These are phyloP conservation scores for Penicillium subrubescens DNA, from an alignment of 495 filamentous ascomycete genomes.

Conservation along the genomic window DNA sequence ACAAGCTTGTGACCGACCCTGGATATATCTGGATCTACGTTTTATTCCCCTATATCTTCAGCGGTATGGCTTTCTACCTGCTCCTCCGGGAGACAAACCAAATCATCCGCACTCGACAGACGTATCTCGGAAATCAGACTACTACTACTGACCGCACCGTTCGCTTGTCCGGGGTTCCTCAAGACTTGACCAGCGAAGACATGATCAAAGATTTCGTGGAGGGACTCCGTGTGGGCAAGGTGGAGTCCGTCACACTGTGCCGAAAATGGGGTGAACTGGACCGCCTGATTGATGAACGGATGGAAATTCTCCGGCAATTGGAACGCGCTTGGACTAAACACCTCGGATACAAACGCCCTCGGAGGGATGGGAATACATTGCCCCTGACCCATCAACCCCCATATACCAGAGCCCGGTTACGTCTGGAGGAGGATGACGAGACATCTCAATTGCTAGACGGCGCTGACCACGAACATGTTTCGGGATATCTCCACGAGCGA, in stretches of 20 bases:
- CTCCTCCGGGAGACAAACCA: conserved; percentile 78
- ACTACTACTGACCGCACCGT: conserved; percentile 95
- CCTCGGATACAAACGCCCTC: conserved; percentile 53
- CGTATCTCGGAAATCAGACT: conserved; percentile 88
- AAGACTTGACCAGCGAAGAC: conserved; percentile 74
- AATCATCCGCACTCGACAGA: conserved; percentile 82
- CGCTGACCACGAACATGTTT: conserved; percentile 35
- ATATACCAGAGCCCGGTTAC: conserved; percentile 27
- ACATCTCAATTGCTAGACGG: conserved; percentile 55
- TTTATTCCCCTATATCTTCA: conserved; percentile 89
- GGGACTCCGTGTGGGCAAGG: conserved; percentile 85
- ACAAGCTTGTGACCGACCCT: conserved; percentile 34
- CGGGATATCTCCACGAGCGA: conserved; percentile 50
- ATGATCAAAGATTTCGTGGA: conserved; percentile 88
- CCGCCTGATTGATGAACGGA: conserved; percentile 67
- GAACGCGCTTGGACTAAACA: conserved; percentile 86
- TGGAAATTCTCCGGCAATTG: conserved; percentile 65
- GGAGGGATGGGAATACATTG: conserved; percentile 51
- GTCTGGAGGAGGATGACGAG: conserved; percentile 47
- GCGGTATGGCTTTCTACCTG: conserved; percentile 76
- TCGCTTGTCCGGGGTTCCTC: conserved; percentile 84
- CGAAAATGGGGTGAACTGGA: conserved; percentile 87
- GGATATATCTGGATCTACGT: conserved; percentile 92
- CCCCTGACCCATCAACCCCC: conserved; percentile 54
- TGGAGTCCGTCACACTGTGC: conserved; percentile 86